phyloP scores from a whole-genome alignment of 257 asterid species.

The Galeopsis tetrahit region DNA sequence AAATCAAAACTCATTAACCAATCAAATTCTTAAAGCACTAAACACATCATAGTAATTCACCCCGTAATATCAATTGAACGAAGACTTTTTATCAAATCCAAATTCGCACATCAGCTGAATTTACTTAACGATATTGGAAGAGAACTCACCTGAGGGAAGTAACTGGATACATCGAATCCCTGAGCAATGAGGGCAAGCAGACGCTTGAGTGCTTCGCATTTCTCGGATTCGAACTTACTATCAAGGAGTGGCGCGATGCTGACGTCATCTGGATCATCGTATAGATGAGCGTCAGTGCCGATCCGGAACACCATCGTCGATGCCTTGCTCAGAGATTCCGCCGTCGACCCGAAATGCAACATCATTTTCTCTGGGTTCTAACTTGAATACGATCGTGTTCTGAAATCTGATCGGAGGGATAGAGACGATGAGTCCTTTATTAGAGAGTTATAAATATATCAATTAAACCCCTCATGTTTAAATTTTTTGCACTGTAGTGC shows the following conservation, averaged over 20 bases:
- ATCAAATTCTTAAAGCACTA: slow-evolving; percentile 15
- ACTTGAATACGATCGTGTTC: slow-evolving; percentile 21
- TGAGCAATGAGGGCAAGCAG: slow-evolving; percentile 94
- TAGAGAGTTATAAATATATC: neutral
- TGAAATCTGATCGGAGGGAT: slow-evolving; percentile 35
- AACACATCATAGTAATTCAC: neutral
- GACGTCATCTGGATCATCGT: slow-evolving; percentile 97
- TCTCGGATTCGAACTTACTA: slow-evolving; percentile 95
- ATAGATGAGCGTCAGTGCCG: slow-evolving; percentile 94
- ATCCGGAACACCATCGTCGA: slow-evolving; percentile 89
- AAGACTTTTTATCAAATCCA: slow-evolving; percentile 8
- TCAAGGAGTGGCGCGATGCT: slow-evolving; percentile 86
- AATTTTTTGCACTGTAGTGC: neutral
- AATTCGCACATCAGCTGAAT: slow-evolving; percentile 19
- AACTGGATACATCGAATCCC: slow-evolving; percentile 81
- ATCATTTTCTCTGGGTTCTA: slow-evolving; percentile 46
- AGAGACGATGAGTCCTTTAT: neutral
- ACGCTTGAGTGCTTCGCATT: slow-evolving; percentile 93
- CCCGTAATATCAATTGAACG: slow-evolving; percentile 1
- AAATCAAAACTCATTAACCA: neutral
- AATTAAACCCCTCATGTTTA: slow-evolving; percentile 11
- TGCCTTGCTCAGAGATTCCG: slow-evolving; percentile 93
- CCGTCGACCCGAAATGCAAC: slow-evolving; percentile 85
- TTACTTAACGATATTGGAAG: neutral
- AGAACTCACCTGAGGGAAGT: slow-evolving; percentile 78